These are phyloP conservation scores for Phialophora macrospora DNA, from an alignment of 2,329 filamentous ascomycete genomes.

Conservation along the genomic window DNA sequence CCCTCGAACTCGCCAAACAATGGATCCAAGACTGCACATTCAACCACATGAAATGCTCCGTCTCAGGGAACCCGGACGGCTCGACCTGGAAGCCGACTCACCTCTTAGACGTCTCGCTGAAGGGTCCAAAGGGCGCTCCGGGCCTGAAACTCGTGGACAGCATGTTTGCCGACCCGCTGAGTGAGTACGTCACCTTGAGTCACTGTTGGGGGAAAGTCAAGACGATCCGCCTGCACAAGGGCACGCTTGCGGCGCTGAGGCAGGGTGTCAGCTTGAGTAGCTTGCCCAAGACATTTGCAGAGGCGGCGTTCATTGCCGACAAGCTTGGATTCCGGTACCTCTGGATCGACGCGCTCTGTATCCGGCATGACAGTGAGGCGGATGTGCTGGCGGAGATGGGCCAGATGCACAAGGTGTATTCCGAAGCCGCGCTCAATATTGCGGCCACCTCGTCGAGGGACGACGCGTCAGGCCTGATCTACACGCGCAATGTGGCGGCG, in stretches of 20 bases:
- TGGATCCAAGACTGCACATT: constrained; percentile 40
- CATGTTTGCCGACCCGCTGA: constrained; percentile 37
- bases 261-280: constrained; percentile 35
- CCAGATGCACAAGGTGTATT: constrained; percentile 39
- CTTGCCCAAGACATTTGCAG: constrained; percentile 40
- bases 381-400: constrained; percentile 36
- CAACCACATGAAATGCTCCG: constrained; percentile 40
- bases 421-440: constrained; percentile 37
- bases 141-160: constrained; percentile 39
- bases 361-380: constrained; percentile 39
- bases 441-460: constrained; percentile 38
- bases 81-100: constrained; percentile 38
- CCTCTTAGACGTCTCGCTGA: constrained; percentile 38
- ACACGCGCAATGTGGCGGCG: constrained; percentile 35
- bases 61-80: constrained; percentile 27
- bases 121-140: constrained; percentile 32
- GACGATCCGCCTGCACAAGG: constrained; percentile 36
- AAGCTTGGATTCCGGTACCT: constrained; percentile 38
- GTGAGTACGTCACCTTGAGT: constrained; percentile 38
- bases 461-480: constrained; percentile 36
- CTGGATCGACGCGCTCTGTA: constrained; percentile 41
- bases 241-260: constrained; percentile 36
- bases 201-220: constrained; percentile 40
- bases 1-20: constrained; percentile 36
- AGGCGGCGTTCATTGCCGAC: constrained; percentile 35